Base-by-base conservation (phyloP, 2,329 filamentous ascomycete genomes). In the Arthrinium puccinioides region DNA sequence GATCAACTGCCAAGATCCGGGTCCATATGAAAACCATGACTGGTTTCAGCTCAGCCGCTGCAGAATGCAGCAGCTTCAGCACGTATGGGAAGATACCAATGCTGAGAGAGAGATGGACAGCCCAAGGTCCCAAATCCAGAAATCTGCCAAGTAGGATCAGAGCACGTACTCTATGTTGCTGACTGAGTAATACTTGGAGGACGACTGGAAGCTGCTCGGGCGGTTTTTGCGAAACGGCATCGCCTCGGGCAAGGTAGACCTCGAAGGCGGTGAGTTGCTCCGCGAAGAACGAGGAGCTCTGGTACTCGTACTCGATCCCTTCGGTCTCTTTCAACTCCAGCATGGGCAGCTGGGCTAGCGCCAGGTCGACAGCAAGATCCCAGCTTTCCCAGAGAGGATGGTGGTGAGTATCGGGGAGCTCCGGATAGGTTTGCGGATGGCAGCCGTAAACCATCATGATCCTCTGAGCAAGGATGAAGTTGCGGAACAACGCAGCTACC, bases 1-100 rank as follows among this genome's bases (percentile, higher is more conserved):
- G 82, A 54, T 98, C 92, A 6, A 98, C 92, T 7, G 92, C 92
- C 46, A 98, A 77, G 29, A 98, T 87, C 33, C 92, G 79, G 6
- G 92, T 89, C 92, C 92, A 98, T 45, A 98, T 98, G 60, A 97
- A 98, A 5, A 98, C 89, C 92, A 98, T 97, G 42, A 97, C 89
- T 0, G 92, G 90, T 55, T 97, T 97, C 44, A 98, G 66, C 60
- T 98, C 92, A 32, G 87, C 77, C 0, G 92, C 92, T 32, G 94
- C 90, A 5, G 92, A 97, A 59, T 98, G 92, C 14, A 98, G 69
- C 19, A 98, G 70, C 62, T 98, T 98, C 23, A 98, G 68, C n/a
- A 98, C 92, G 55, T 98, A 98, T 1, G 92, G 92, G 60, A 98
- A 98, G 44, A 98, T 98, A 18, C 92, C 92, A 44, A 98, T 98